Percentiles rank a stretch among this genome's conserved stretches.
phyloP scores from a whole-genome alignment of 2,329 filamentous ascomycete genomes.

The Fusarium zealandicum region DNA sequence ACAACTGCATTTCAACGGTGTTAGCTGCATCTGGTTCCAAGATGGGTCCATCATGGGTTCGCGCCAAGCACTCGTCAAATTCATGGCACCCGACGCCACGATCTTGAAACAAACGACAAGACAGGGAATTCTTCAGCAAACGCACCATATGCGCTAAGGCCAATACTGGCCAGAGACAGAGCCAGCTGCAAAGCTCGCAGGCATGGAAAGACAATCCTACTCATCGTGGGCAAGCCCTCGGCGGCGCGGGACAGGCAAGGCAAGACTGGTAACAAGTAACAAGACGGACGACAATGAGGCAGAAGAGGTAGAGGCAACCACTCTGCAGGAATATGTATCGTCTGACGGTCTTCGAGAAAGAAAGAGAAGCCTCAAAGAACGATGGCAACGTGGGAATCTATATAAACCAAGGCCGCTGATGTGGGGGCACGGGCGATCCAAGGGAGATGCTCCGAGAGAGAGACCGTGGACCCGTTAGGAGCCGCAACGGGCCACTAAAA shows the following conservation, averaged over 20 bases:
- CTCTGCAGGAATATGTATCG: conserved; percentile 3
- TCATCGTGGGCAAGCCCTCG: conserved; percentile 25
- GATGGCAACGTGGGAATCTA: conserved; percentile 35
- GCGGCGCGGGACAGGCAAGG: conserved; percentile 3
- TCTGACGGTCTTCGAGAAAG: conserved; percentile 15
- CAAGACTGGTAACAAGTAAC: neutral
- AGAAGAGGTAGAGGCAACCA: neutral
- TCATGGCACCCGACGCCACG: neutral
- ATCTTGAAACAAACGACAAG: neutral
- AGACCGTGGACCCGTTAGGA: conserved; percentile 34
- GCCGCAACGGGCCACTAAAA: conserved; percentile 22
- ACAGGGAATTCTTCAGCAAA: neutral
- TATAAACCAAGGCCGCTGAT: conserved; percentile 38
- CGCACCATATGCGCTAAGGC: conserved; percentile 38
- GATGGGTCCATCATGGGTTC: neutral
- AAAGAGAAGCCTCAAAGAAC: conserved; percentile 17
- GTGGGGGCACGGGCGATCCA: conserved; percentile 37
- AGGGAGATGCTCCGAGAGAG: conserved; percentile 35
- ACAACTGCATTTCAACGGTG: conserved; percentile 52
- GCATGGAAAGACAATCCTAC: conserved; percentile 23
- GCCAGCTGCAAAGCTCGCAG: conserved; percentile 38
- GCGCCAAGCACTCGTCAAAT: neutral
- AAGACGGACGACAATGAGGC: neutral
- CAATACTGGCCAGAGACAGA: conserved; percentile 36
- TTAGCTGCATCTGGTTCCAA: conserved; percentile 14